A percentile compares a stretch with the other conserved stretches of the same genome.
These are phyloP conservation scores for Cryptococcus sp. DNA, from an alignment of 1,284 basidiomycete species.

Conservation along the genomic window DNA sequence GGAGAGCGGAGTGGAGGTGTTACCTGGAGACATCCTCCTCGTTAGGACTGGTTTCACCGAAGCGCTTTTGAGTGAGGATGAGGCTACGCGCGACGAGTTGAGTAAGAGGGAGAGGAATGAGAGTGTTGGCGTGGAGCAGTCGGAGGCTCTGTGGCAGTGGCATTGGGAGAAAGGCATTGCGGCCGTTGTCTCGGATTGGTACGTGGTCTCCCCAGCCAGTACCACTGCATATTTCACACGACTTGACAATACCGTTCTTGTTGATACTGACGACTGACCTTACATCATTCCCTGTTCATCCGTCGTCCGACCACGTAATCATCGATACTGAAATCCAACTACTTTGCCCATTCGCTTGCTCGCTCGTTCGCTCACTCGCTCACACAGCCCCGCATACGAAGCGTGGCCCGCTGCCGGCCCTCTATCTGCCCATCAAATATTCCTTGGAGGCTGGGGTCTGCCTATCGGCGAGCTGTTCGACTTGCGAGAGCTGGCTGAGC, in stretches of 20 bases:
- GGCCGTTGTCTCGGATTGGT: constrained; percentile 53
- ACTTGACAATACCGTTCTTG: background rate
- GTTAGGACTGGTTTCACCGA: constrained; percentile 52
- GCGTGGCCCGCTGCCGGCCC: constrained; percentile 24
- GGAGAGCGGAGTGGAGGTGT: constrained; percentile 39
- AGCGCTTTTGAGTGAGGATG: constrained; percentile 34
- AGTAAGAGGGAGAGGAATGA: constrained; percentile 20
- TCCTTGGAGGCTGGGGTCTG: constrained; percentile 43
- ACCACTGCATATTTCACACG: no score
- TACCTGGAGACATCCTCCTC: constrained; percentile 47
- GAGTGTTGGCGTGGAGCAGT: constrained; percentile 36
- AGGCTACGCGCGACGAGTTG: constrained; percentile 19
- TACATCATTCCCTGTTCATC: no score
- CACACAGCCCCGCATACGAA: constrained; percentile 35
- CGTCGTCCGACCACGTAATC: background rate
- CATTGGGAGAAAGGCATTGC: constrained; percentile 56
- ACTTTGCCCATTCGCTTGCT: background rate
- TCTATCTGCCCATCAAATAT: constrained; percentile 36
- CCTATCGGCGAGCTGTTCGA: constrained; percentile 56
- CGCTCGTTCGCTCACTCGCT: background rate
- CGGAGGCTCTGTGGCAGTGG: constrained; percentile 47
- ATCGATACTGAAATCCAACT: background rate
- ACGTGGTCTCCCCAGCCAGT: constrained; percentile 11
- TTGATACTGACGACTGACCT: background rate
- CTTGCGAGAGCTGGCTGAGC: constrained; percentile 46